Conservation (phyloP, 805 yeast genomes). For the Hanseniaspora vineae region DNA sequence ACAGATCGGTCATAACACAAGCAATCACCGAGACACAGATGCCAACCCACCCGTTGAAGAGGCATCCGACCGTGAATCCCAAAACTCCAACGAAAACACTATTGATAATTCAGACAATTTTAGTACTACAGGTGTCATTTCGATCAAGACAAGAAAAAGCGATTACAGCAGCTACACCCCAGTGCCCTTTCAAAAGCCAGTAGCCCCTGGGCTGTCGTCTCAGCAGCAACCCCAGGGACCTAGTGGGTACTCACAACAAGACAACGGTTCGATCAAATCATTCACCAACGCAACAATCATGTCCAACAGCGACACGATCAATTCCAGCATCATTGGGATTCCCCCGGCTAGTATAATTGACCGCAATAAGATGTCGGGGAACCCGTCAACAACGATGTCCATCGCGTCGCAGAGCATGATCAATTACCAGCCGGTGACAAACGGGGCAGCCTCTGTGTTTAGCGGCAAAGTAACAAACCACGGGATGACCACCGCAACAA, state of each 20-base stretch:
- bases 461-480: conserved; percentile 4
- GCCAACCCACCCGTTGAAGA: too few species aligned
- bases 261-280: conserved; percentile 7
- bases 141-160: background rate
- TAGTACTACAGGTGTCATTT: background rate
- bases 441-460: conserved; percentile 1
- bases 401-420: conserved; percentile 8
- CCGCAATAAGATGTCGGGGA: conserved; percentile 25
- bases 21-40: too few species aligned
- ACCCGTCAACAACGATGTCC: conserved; percentile 9
- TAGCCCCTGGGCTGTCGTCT: background rate
- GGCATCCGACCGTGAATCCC: background rate
- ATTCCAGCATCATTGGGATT: conserved; percentile 54
- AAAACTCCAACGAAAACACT: background rate
- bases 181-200: background rate
- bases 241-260: conserved; percentile 19
- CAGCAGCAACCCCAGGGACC: background rate
- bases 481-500: conserved; percentile 1
- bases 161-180: background rate
- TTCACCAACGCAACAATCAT: conserved; percentile 17
- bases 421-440: conserved; percentile 3
- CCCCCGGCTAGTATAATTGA: conserved; percentile 66
- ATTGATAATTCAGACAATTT: background rate
- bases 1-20: too few species aligned
- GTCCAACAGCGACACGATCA: conserved; percentile 34